phyloP scores from a whole-genome alignment of 306 rosid species.

The Luffa aegyptiaca region DNA sequence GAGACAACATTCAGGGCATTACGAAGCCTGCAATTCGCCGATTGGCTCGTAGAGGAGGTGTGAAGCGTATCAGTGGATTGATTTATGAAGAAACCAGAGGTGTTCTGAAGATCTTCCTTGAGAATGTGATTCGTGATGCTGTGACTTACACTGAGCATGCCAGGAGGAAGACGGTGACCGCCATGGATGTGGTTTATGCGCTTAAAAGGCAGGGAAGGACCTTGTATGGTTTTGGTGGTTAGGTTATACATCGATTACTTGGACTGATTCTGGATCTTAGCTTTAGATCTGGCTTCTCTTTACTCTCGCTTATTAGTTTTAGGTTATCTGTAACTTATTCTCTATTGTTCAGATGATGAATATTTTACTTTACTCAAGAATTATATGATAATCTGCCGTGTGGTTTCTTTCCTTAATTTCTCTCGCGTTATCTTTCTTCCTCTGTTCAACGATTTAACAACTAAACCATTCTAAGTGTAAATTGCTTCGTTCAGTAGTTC shows the following conservation, averaged over 20 bases:
- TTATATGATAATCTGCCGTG: too few relatives aligned
- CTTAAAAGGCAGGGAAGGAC: constrained; percentile 1
- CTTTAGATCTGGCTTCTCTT: background rate
- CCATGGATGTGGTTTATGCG: background rate
- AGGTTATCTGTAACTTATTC: background rate
- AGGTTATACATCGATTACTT: background rate
- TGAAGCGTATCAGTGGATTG: background rate
- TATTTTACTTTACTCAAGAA: background rate
- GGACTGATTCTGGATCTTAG: background rate
- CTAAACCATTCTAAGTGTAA: too few relatives aligned
- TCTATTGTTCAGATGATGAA: background rate
- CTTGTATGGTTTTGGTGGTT: background rate
- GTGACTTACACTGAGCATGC: constrained; percentile 1
- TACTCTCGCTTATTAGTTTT: background rate
- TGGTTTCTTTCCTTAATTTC: too few relatives aligned
- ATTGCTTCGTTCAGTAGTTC: too few relatives aligned
- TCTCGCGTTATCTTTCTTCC: too few relatives aligned
- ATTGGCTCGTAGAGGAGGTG: background rate
- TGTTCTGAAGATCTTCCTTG: background rate
- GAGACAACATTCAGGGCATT: background rate
- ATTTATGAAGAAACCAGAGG: background rate
- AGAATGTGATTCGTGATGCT: constrained; percentile 1
- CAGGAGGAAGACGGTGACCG: constrained; percentile 1
- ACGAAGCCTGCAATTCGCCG: background rate
- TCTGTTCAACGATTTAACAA: too few relatives aligned